These are phyloP conservation scores for Penicillium oxalicum DNA, from an alignment of 2,329 filamentous ascomycete genomes.

Conservation along the genomic window DNA sequence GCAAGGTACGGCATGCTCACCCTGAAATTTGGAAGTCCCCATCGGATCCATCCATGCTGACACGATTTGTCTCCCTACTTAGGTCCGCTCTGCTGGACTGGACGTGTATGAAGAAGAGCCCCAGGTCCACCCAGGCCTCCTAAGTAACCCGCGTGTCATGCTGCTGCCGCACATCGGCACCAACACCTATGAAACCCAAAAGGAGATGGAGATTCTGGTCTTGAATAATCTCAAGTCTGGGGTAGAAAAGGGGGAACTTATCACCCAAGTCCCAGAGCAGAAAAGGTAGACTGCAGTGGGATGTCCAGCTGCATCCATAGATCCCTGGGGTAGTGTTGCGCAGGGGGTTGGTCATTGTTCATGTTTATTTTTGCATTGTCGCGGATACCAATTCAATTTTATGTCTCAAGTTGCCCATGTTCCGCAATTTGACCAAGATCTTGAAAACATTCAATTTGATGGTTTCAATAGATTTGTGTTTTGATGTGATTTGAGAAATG, in stretches of 20 bases:
- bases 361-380: background rate
- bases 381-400: no score
- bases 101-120: constrained; percentile 47
- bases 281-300: constrained; percentile 26
- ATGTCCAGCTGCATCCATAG: no score
- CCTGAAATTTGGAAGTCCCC: no score
- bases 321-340: no score
- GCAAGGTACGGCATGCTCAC: constrained; percentile 32
- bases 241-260: constrained; percentile 51
- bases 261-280: constrained; percentile 59
- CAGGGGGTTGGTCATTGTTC: background rate
- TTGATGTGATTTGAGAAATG: no score
- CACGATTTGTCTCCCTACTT: background rate
- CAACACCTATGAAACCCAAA: constrained; percentile 55
- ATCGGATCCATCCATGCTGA: no score
- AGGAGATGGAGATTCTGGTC: constrained; percentile 56
- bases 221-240: constrained; percentile 53
- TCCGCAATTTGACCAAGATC: no score
- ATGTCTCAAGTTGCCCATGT: no score
- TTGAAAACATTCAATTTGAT: no score
- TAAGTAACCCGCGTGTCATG: constrained; percentile 44
- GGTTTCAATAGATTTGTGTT: no score
- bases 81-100: constrained; percentile 41
- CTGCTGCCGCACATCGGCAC: constrained; percentile 57
- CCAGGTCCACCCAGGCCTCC: constrained; percentile 42